A percentile compares a stretch with the other conserved stretches of the same genome.
Conservation (phyloP, 495 filamentous ascomycete genomes). For the Cudoniella acicularis region DNA sequence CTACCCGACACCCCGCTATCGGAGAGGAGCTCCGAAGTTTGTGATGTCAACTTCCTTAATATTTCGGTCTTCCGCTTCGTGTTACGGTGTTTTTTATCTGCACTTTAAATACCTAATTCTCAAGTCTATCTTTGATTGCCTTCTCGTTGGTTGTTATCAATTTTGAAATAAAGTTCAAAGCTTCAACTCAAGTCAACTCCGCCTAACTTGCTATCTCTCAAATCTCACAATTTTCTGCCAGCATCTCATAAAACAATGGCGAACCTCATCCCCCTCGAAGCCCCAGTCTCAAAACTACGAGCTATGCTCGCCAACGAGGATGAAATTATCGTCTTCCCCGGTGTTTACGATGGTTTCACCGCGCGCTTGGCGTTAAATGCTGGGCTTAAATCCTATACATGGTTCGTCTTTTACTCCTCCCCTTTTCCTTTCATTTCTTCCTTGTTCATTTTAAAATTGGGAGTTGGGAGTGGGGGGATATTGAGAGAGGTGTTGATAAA, state of each 20-base stretch:
- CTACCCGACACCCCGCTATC: not conserved
- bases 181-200: no score
- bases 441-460: no score
- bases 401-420: slow-evolving; percentile 37
- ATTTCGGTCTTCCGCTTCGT: no score
- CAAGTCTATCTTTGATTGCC: no score
- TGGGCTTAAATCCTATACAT: slow-evolving; percentile 67
- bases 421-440: not conserved
- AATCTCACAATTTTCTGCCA: no score
- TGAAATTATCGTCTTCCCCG: slow-evolving; percentile 55
- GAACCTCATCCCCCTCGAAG: not conserved
- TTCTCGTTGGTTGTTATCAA: no score
- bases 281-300: slow-evolving; percentile 36
- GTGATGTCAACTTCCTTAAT: slow-evolving; percentile 3
- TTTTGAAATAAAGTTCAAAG: no score
- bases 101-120: no score
- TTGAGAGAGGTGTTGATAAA: not conserved
- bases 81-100: not conserved
- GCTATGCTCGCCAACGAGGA: slow-evolving; percentile 32
- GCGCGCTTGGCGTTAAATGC: slow-evolving; percentile 58
- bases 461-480: not conserved
- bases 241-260: not conserved
- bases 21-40: not conserved
- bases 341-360: slow-evolving; percentile 68
- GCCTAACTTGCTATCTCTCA: not conserved